These are phyloP conservation scores for Nitzschia sp. DNA, from an alignment of 108 stramenopile genomes.

Conservation along the genomic window DNA sequence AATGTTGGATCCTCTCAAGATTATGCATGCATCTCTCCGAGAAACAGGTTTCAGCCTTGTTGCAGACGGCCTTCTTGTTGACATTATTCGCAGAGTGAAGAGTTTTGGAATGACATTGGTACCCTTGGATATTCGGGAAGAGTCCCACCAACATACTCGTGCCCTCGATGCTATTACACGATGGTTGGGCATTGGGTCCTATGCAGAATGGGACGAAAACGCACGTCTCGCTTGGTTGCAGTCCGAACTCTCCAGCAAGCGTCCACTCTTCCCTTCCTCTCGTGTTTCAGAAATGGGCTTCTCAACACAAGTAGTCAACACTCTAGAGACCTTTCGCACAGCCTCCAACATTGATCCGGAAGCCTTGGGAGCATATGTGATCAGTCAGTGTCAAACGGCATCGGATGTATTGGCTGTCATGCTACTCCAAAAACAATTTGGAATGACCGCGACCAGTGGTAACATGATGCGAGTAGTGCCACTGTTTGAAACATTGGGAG, in stretches of 20 bases:
- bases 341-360: slow-evolving; percentile 75
- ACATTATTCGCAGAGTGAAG: slow-evolving; percentile 87
- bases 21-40: slow-evolving; percentile 82
- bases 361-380: slow-evolving; percentile 94
- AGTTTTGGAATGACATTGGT: slow-evolving; percentile 91
- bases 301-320: slow-evolving; percentile 58
- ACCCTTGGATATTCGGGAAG: slow-evolving; percentile 95
- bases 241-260: slow-evolving; percentile 78
- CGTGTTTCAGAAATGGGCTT: slow-evolving; percentile 62
- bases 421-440: slow-evolving; percentile 92
- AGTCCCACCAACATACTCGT: slow-evolving; percentile 85
- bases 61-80: slow-evolving; percentile 88
- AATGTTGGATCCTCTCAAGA: slow-evolving; percentile 72
- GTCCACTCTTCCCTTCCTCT: slow-evolving; percentile 85
- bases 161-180: slow-evolving; percentile 93
- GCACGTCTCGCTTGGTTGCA: slow-evolving; percentile 83
- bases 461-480: slow-evolving; percentile 95
- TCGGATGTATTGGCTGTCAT: slow-evolving; percentile 96
- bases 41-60: slow-evolving; percentile 83
- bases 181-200: slow-evolving; percentile 89
- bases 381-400: slow-evolving; percentile 88
- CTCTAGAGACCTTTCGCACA: slow-evolving; percentile 72
- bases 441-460: slow-evolving; percentile 69
- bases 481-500: slow-evolving; percentile 94
- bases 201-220: slow-evolving; percentile 89